A percentile compares a stretch with the other conserved stretches of the same genome.
Conservation (phyloP, 768 basidiomycete species). For the Termitomyces sp. region DNA sequence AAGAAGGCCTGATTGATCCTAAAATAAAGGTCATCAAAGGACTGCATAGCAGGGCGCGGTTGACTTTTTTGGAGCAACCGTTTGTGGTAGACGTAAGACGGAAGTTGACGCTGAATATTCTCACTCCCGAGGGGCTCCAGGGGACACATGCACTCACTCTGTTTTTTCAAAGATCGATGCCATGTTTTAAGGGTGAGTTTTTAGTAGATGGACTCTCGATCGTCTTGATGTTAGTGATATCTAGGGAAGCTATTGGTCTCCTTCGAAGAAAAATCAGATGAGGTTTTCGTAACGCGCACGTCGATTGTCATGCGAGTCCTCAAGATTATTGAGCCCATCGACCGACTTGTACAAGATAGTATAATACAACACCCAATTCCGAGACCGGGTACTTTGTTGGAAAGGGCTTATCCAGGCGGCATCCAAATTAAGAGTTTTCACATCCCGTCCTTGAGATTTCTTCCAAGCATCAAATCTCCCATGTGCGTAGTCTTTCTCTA, state of each 20-base stretch:
- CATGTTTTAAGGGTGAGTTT: background rate
- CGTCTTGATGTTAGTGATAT: background rate
- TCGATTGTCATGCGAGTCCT: too few relatives aligned
- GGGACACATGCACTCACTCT: background rate
- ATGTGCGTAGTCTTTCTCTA: background rate
- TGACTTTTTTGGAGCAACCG: conserved; percentile 1
- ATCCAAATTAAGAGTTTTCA: background rate
- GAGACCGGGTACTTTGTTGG: background rate
- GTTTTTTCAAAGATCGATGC: background rate
- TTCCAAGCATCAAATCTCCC: background rate
- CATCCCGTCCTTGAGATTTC: background rate
- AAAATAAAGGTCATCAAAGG: background rate
- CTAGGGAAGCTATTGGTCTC: background rate
- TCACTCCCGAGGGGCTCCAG: background rate
- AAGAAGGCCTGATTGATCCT: background rate
- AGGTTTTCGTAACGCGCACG: background rate
- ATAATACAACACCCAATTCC: background rate
- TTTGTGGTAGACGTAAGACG: background rate
- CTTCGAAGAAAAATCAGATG: background rate
- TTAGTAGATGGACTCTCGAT: background rate
- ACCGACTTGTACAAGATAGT: background rate
- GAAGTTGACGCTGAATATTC: fast-evolving
- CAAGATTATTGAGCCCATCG: too few relatives aligned
- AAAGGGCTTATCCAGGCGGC: background rate
- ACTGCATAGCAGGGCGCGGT: too few relatives aligned